Conservation (phyloP, 495 filamentous ascomycete species). For the Penicillium argentinense region DNA sequence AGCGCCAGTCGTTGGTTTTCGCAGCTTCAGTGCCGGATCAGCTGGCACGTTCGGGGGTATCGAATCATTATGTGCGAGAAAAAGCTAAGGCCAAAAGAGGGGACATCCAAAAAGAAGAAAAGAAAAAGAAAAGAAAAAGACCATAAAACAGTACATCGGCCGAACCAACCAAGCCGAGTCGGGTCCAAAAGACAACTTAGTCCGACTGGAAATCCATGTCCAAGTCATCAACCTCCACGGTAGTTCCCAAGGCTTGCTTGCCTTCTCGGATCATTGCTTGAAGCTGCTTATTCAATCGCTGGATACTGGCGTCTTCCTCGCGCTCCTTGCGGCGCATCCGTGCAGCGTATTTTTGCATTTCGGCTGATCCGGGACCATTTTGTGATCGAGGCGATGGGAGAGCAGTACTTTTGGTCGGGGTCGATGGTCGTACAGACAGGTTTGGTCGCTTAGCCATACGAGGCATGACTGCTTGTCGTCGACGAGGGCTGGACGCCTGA, state of each 20-base stretch:
- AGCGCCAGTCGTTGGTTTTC: constrained; percentile 7
- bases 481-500: constrained; percentile 28
- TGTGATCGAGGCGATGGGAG: constrained; percentile 36
- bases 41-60: constrained; percentile 24
- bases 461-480: constrained; percentile 26
- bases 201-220: constrained; percentile 39
- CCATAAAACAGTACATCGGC: background rate
- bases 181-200: constrained; percentile 12
- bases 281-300: constrained; percentile 73
- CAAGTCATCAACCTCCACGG: constrained; percentile 65
- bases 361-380: constrained; percentile 50
- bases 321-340: constrained; percentile 67
- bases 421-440: constrained; percentile 30
- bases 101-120: background rate
- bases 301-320: constrained; percentile 75
- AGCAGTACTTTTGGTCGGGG: constrained; percentile 36
- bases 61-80: constrained; percentile 18
- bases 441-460: constrained; percentile 28
- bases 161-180: constrained; percentile 1
- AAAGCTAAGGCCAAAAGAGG: constrained; percentile 1
- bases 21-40: constrained; percentile 5
- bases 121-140: background rate
- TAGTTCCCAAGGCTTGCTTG: constrained; percentile 81
- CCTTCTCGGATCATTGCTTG: constrained; percentile 86
- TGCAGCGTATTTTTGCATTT: constrained; percentile 68